These are phyloP conservation scores for Apiospora hydei DNA, from an alignment of 2,329 filamentous ascomycete genomes.

Conservation along the genomic window DNA sequence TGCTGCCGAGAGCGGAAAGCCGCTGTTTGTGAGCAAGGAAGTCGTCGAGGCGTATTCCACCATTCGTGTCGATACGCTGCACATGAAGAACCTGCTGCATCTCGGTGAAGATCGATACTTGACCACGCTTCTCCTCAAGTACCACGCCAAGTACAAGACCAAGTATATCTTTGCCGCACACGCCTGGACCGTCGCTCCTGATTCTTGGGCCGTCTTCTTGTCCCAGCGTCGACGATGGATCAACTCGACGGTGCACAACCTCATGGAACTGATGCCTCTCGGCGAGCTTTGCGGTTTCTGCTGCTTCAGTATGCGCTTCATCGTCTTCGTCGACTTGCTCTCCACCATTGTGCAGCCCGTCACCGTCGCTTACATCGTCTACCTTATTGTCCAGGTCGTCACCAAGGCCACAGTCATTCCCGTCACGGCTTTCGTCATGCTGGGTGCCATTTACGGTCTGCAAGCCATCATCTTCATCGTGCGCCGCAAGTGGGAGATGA, in stretches of 20 bases:
- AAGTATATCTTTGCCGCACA: constrained; percentile 94
- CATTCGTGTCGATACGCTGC: constrained; percentile 95
- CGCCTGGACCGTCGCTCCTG: constrained; percentile 96
- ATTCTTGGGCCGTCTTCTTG: constrained; percentile 92
- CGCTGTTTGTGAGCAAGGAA: constrained; percentile 93
- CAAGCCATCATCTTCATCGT: constrained; percentile 97
- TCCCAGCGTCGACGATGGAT: constrained; percentile 99
- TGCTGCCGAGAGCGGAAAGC: constrained; percentile 92
- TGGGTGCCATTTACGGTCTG: constrained; percentile 95
- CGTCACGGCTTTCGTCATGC: constrained; percentile 84
- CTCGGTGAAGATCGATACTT: constrained; percentile 97
- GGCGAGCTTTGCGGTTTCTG: constrained; percentile 98
- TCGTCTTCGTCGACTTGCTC: constrained; percentile 92
- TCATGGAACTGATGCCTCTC: constrained; percentile 93
- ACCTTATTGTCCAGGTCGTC: constrained; percentile 80
- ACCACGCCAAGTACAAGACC: constrained; percentile 94
- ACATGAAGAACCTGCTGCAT: constrained; percentile 98
- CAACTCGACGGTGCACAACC: constrained; percentile 98
- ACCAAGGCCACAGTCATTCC: constrained; percentile 72
- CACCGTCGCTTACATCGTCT: constrained; percentile 86
- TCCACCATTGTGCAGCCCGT: constrained; percentile 93
- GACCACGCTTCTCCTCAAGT: constrained; percentile 92
- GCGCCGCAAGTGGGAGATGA: constrained; percentile 98
- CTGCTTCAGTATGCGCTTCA: constrained; percentile 99
- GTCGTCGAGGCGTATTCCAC: constrained; percentile 87